phyloP scores from a whole-genome alignment of 2,329 filamentous ascomycete species.

The Aspergillus sp. region DNA sequence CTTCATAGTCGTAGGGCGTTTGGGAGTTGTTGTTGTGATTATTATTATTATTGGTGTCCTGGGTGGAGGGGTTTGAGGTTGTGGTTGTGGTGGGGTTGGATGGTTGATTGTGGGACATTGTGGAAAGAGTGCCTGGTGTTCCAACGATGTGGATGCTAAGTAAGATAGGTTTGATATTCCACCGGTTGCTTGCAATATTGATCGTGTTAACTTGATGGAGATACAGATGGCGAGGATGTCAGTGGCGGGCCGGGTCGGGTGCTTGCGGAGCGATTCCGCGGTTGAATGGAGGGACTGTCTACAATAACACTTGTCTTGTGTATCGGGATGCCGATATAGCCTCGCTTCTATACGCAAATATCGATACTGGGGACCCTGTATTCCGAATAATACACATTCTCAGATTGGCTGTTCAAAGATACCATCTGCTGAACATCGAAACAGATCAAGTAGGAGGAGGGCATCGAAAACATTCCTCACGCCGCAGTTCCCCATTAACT shows the following conservation, averaged over 20 bases:
- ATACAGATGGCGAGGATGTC: background rate
- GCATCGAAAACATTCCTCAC: background rate
- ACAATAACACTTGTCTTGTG: background rate
- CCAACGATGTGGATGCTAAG: too few species aligned
- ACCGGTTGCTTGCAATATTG: too few species aligned
- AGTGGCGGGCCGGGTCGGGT: background rate
- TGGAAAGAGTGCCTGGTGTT: background rate
- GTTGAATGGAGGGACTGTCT: background rate
- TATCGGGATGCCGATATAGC: background rate
- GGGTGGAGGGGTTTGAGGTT: background rate
- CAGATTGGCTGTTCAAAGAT: background rate
- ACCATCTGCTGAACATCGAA: background rate
- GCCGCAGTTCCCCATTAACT: background rate
- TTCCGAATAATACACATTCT: background rate
- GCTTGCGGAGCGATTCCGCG: background rate
- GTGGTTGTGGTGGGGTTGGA: background rate
- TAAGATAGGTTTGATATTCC: too few species aligned
- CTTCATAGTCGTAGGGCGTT: conserved; percentile 59
- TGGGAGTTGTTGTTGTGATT: background rate
- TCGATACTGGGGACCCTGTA: background rate
- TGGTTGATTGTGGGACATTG: background rate
- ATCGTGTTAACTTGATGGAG: background rate
- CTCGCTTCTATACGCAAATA: background rate
- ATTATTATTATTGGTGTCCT: background rate
- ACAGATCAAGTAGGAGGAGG: too few species aligned